phyloP scores from a whole-genome alignment of 2,329 filamentous ascomycete genomes.

The Neofusicoccum umdonicola region DNA sequence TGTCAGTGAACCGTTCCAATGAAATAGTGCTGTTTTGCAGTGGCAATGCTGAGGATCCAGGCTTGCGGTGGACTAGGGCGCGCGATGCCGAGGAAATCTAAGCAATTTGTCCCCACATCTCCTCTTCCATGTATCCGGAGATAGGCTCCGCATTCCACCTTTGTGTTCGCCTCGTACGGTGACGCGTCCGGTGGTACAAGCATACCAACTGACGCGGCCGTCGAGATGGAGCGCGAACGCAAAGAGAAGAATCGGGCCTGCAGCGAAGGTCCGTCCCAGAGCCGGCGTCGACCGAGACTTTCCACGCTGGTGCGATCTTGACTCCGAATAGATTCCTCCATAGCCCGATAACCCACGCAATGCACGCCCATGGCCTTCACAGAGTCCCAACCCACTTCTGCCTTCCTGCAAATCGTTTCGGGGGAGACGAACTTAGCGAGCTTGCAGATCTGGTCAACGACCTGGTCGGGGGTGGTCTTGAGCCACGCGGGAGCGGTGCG shows the following conservation, averaged over 20 bases:
- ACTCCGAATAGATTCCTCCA: background rate
- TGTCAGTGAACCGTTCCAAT: background rate
- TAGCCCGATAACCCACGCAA: background rate
- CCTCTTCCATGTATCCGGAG: background rate
- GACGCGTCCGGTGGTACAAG: background rate
- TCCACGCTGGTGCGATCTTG: background rate
- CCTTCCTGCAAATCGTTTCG: background rate
- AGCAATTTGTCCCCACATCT: background rate
- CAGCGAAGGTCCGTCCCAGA: too few relatives aligned
- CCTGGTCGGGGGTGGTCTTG: constrained; percentile 97
- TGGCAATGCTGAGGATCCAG: background rate
- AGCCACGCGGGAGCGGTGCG: constrained; percentile 90
- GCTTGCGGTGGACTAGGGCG: background rate
- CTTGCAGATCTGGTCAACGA: constrained; percentile 99
- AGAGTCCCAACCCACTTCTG: background rate
- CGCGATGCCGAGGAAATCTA: background rate
- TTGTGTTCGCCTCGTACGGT: background rate
- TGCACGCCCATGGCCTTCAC: background rate
- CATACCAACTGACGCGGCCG: background rate
- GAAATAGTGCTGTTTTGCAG: background rate
- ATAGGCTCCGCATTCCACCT: background rate
- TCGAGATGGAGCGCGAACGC: background rate
- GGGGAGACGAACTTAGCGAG: constrained; percentile 57
- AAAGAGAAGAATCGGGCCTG: too few relatives aligned
- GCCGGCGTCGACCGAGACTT: too few relatives aligned